These are phyloP conservation scores for Hippophae tibetana DNA, from an alignment of 306 rosid species.

Conservation along the genomic window DNA sequence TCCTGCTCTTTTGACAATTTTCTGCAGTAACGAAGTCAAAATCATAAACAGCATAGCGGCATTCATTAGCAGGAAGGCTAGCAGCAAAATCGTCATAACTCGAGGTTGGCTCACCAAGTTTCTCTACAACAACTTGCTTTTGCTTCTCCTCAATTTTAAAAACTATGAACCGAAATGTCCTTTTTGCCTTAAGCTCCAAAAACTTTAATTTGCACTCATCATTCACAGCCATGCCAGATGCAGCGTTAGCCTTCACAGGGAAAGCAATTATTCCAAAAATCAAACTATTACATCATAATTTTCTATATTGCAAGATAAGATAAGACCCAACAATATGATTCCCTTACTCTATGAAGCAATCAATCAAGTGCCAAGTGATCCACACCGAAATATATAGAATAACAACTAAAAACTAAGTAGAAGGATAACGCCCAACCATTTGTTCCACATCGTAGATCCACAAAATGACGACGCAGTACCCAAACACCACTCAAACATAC, in stretches of 20 bases:
- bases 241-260: conserved; percentile 52
- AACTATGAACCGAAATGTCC: conserved; percentile 61
- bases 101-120: conserved; percentile 60
- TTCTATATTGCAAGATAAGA: too few relatives aligned
- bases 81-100: conserved; percentile 62
- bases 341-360: too few relatives aligned
- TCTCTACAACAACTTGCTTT: conserved; percentile 77
- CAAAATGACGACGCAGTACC: too few relatives aligned
- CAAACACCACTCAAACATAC: too few relatives aligned
- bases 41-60: conserved; percentile 79
- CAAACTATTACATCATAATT: too few relatives aligned
- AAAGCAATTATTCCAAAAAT: too few relatives aligned
- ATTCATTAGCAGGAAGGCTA: conserved; percentile 71
- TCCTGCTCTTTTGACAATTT: conserved; percentile 68
- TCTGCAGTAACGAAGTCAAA: conserved; percentile 72
- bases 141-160: conserved; percentile 82
- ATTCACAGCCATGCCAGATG: conserved; percentile 71
- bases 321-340: too few relatives aligned
- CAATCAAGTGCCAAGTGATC: too few relatives aligned
- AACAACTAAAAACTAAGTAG: too few relatives aligned
- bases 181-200: conserved; percentile 69
- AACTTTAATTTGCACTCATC: conserved; percentile 78
- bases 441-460: too few relatives aligned
- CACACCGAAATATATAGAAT: too few relatives aligned
- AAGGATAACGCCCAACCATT: too few relatives aligned